Conservation (phyloP, 805 yeast genomes). For the Metschnikowia gruessii region DNA sequence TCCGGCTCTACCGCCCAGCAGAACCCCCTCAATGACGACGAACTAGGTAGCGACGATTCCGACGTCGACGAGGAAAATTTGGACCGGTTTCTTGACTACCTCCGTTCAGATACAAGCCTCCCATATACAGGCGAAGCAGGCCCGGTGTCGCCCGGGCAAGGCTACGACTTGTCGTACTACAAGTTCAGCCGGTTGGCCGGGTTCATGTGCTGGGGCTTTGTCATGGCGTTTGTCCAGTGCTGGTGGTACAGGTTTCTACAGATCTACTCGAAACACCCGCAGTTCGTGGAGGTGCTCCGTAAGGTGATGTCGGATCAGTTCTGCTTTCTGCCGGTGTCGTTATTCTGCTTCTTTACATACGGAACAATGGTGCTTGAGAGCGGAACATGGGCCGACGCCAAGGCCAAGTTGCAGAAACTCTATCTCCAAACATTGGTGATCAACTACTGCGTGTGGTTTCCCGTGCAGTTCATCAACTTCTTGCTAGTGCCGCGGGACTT, state of each 20-base stretch:
- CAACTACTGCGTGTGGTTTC: constrained; percentile 77
- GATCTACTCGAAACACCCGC: constrained; percentile 76
- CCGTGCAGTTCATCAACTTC: constrained; percentile 75
- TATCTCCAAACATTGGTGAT: constrained; percentile 65
- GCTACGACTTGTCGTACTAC: constrained; percentile 40
- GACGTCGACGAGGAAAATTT: constrained; percentile 29
- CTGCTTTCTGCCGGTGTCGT: constrained; percentile 81
- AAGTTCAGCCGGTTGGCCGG: constrained; percentile 70
- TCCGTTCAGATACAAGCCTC: constrained; percentile 25
- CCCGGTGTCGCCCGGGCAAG: background rate
- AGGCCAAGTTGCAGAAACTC: constrained; percentile 59
- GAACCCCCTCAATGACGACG: background rate
- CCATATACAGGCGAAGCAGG: constrained; percentile 5
- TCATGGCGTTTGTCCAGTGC: constrained; percentile 78
- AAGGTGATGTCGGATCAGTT: constrained; percentile 89
- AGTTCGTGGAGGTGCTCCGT: constrained; percentile 79
- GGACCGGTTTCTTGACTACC: constrained; percentile 35
- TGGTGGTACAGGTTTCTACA: constrained; percentile 88
- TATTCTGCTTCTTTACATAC: constrained; percentile 77
- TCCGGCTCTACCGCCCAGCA: background rate
- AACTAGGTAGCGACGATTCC: constrained; percentile 18
- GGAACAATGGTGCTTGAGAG: constrained; percentile 78
- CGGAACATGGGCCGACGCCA: constrained; percentile 63
- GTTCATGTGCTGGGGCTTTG: constrained; percentile 83
- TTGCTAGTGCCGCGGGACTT: constrained; percentile 62